Percentiles rank a stretch among this genome's conserved stretches.
Evolutionary conservation across 176 grass and related monocot genomes (phyloP).

Genomic region (Musa beccarii): DNA sequence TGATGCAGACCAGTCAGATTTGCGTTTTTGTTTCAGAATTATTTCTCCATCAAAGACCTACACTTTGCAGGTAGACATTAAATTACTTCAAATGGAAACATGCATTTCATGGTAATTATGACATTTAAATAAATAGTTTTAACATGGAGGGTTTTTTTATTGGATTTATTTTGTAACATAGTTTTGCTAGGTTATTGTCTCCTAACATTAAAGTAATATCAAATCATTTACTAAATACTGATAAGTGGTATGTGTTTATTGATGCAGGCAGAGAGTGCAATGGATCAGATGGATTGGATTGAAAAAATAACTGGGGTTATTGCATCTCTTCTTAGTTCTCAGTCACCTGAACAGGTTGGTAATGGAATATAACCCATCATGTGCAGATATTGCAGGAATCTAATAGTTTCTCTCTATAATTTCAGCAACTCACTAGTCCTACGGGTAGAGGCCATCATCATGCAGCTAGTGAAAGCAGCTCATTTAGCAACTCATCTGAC

Average conservation of each 20-base stretch:
- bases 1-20: constrained; percentile 88
- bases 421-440: constrained; percentile 67
- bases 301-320: constrained; percentile 99
- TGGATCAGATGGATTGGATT: constrained; percentile 99
- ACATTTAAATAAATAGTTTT: background rate
- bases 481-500: constrained; percentile 83
- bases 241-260: constrained; percentile 23
- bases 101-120: background rate
- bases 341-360: constrained; percentile 87
- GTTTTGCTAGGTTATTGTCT: background rate
- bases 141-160: background rate
- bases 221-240: constrained; percentile 25
- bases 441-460: constrained; percentile 55
- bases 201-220: background rate
- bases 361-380: constrained; percentile 6
- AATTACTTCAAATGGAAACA: background rate
- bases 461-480: constrained; percentile 68
- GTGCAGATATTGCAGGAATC: background rate
- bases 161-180: background rate
- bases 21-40: constrained; percentile 94
- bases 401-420: constrained; percentile 11
- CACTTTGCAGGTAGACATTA: constrained; percentile 66
- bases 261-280: constrained; percentile 85
- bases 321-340: constrained; percentile 91
- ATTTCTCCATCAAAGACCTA: constrained; percentile 98